These are phyloP conservation scores for Fomitiporia mediterranea DNA, from an alignment of 1,284 basidiomycete species.

Conservation along the genomic window DNA sequence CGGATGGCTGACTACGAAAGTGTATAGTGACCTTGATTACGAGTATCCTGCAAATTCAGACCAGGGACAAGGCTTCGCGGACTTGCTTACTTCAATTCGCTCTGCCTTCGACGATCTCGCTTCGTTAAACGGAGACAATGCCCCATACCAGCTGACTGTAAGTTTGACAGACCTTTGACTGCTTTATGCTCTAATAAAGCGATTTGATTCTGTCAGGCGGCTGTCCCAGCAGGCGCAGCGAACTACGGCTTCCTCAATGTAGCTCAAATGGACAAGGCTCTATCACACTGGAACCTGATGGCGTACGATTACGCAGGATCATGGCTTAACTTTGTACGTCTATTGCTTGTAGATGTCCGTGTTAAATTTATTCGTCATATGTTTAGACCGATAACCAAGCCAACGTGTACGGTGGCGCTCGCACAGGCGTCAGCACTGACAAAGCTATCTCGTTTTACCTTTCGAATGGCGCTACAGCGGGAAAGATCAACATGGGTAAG, in stretches of 20 bases:
- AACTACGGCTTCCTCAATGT: conserved; percentile 67
- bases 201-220: conserved; percentile 26
- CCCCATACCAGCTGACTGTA: conserved; percentile 55
- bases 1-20: background rate
- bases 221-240: conserved; percentile 60
- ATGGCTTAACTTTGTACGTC: conserved; percentile 49
- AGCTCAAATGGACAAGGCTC: conserved; percentile 65
- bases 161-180: conserved; percentile 12
- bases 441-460: conserved; percentile 65
- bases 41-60: conserved; percentile 52
- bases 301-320: conserved; percentile 77
- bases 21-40: conserved; percentile 60
- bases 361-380: conserved; percentile 1
- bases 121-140: conserved; percentile 51
- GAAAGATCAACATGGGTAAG: conserved; percentile 77
- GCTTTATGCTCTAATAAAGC: background rate
- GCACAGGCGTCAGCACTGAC: conserved; percentile 66
- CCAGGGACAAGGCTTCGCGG: conserved; percentile 55
- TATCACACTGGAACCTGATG: conserved; percentile 93
- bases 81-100: conserved; percentile 53
- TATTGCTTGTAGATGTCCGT: background rate
- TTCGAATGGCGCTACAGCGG: conserved; percentile 59
- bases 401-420: conserved; percentile 65
- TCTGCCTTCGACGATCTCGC: conserved; percentile 50
- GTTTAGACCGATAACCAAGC: conserved; percentile 72